Evolutionary conservation across 2,329 filamentous ascomycete species (phyloP).

Genomic region (Arachnomyces sp.): DNA sequence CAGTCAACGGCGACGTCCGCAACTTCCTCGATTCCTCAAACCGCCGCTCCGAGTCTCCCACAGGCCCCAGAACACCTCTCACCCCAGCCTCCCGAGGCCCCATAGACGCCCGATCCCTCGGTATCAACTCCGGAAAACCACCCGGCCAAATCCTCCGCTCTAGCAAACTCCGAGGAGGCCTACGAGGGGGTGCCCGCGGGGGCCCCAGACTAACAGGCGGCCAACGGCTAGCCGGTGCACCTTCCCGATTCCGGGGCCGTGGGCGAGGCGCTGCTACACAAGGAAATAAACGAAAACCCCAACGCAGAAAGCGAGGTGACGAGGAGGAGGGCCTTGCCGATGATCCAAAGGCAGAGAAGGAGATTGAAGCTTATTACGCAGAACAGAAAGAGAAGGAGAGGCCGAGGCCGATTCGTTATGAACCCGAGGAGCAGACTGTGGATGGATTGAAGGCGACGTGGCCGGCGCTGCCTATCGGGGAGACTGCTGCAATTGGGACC

Average conservation of each 20-base stretch:
- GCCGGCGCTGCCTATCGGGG: conserved; percentile 30
- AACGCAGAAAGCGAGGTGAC: conserved; percentile 8
- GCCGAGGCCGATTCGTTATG: conserved; percentile 27
- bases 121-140: conserved; percentile 14
- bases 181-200: conserved; percentile 13
- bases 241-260: conserved; percentile 15
- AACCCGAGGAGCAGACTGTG: conserved; percentile 24
- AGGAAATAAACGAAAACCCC: conserved; percentile 8
- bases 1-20: no score
- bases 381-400: conserved; percentile 24
- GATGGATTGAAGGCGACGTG: conserved; percentile 29
- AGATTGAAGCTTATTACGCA: conserved; percentile 22
- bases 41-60: not conserved
- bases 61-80: not conserved
- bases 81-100: conserved; percentile 16
- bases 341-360: conserved; percentile 11
- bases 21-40: no score
- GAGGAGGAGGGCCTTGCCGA: conserved; percentile 20
- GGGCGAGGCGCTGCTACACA: conserved; percentile 11
- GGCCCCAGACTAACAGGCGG: not conserved
- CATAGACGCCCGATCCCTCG: conserved; percentile 31
- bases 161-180: conserved; percentile 16
- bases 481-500: conserved; percentile 17
- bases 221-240: not conserved
- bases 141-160: conserved; percentile 25